Percentiles rank a stretch among this genome's conserved stretches.
Evolutionary conservation across 2,329 filamentous ascomycete genomes (phyloP).

Genomic region (Fusarium abutilonis): DNA sequence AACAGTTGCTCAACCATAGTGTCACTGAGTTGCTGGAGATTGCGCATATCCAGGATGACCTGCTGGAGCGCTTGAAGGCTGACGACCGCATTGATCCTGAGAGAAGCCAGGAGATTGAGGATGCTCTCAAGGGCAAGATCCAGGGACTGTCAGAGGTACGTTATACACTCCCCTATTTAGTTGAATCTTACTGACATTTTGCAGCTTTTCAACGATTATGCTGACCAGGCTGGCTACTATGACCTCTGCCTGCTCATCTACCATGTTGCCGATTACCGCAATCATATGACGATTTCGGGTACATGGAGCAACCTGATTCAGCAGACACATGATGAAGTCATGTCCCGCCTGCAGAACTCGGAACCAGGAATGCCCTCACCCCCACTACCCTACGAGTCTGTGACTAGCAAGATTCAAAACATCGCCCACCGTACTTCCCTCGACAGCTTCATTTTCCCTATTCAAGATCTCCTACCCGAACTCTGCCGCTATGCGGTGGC

Average conservation of each 20-base stretch:
- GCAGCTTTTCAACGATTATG: slow-evolving; percentile 91
- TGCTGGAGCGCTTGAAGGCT: slow-evolving; percentile 78
- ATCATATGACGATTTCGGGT: slow-evolving; percentile 80
- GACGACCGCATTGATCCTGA: slow-evolving; percentile 75
- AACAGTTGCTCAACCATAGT: slow-evolving; percentile 85
- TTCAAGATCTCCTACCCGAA: slow-evolving; percentile 68
- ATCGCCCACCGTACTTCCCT: slow-evolving; percentile 72
- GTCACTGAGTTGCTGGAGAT: slow-evolving; percentile 89
- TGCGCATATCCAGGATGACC: slow-evolving; percentile 93
- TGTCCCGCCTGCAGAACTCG: slow-evolving; percentile 57
- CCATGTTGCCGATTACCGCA: slow-evolving; percentile 89
- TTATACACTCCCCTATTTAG: slow-evolving; percentile 26
- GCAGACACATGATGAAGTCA: slow-evolving; percentile 69
- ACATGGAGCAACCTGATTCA: slow-evolving; percentile 88
- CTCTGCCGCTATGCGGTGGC: slow-evolving; percentile 71
- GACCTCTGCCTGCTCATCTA: slow-evolving; percentile 94
- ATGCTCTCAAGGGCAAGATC: slow-evolving; percentile 80
- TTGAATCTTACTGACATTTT: slow-evolving; percentile 31
- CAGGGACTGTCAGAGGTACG: slow-evolving; percentile 79
- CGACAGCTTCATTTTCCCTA: slow-evolving; percentile 73
- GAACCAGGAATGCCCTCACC: slow-evolving; percentile 51
- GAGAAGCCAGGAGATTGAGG: slow-evolving; percentile 70
- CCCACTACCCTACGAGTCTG: slow-evolving; percentile 73
- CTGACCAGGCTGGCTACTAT: slow-evolving; percentile 90
- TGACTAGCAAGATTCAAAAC: slow-evolving; percentile 70